These are phyloP conservation scores for Penicillium cinerascens DNA, from an alignment of 495 filamentous ascomycete genomes.

Conservation along the genomic window DNA sequence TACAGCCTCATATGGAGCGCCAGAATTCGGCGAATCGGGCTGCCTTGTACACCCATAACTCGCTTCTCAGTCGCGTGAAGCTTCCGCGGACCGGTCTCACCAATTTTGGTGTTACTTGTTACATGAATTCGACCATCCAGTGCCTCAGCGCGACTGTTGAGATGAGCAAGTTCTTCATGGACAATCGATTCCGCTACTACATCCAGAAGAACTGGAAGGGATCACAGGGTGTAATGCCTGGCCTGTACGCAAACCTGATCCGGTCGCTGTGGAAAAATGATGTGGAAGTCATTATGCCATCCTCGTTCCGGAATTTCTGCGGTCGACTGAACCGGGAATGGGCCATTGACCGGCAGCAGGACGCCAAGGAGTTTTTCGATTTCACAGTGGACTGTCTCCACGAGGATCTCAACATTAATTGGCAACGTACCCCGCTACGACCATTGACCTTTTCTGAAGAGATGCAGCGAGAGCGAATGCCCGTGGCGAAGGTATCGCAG, in stretches of 20 bases:
- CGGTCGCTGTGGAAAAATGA: slow-evolving; percentile 69
- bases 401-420: slow-evolving; percentile 71
- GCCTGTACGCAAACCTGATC: slow-evolving; percentile 71
- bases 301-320: slow-evolving; percentile 54
- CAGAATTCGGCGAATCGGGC: slow-evolving; percentile 45
- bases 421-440: slow-evolving; percentile 54
- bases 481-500: slow-evolving; percentile 54
- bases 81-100: slow-evolving; percentile 69
- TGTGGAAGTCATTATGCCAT: slow-evolving; percentile 57
- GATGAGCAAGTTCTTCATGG: slow-evolving; percentile 65
- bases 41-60: slow-evolving; percentile 43
- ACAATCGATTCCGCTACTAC: slow-evolving; percentile 52
- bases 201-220: slow-evolving; percentile 65
- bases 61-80: slow-evolving; percentile 44
- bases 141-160: slow-evolving; percentile 71
- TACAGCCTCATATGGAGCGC: slow-evolving; percentile 49
- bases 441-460: slow-evolving; percentile 61
- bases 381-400: slow-evolving; percentile 68
- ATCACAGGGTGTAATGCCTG: slow-evolving; percentile 73
- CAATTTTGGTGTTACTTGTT: slow-evolving; percentile 82
- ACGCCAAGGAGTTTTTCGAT: slow-evolving; percentile 74
- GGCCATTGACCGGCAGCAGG: slow-evolving; percentile 65
- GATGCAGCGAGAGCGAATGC: slow-evolving; percentile 58
- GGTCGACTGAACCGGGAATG: slow-evolving; percentile 56
- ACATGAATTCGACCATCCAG: slow-evolving; percentile 87